These are phyloP conservation scores for Phoma herbarum DNA, from an alignment of 2,329 filamentous ascomycete species.

Conservation along the genomic window DNA sequence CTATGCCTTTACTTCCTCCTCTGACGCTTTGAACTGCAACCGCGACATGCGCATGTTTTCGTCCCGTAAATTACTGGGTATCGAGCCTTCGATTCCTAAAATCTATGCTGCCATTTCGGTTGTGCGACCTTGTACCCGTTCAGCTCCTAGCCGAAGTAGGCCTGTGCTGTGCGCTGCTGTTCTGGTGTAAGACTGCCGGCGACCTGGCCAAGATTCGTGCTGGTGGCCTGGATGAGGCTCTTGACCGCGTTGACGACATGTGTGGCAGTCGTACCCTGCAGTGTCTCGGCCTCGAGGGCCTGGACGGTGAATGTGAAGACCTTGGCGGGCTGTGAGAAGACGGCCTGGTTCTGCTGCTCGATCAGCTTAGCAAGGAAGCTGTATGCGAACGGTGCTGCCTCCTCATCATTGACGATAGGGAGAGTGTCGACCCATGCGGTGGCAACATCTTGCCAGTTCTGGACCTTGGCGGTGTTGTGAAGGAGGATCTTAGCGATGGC, in stretches of 20 bases:
- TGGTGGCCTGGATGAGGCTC: constrained; percentile 75
- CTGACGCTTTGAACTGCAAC: not conserved
- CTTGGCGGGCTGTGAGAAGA: constrained; percentile 78
- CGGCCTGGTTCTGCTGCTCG: constrained; percentile 88
- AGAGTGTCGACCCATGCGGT: constrained; percentile 90
- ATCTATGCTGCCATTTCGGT: constrained; percentile 2
- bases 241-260: constrained; percentile 82
- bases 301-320: constrained; percentile 86
- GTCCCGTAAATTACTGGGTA: not conserved
- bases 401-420: constrained; percentile 93
- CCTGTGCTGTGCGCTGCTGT: constrained; percentile 79
- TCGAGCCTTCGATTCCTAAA: not conserved
- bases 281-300: constrained; percentile 87
- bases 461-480: constrained; percentile 81
- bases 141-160: constrained; percentile 72
- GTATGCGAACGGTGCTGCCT: constrained; percentile 96
- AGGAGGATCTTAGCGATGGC: constrained; percentile 97
- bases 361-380: constrained; percentile 90
- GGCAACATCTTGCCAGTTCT: constrained; percentile 77
- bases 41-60: not conserved
- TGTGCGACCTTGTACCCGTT: constrained; percentile 14
- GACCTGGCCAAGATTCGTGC: constrained; percentile 78
- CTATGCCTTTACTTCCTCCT: constrained; percentile 15
- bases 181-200: constrained; percentile 79
- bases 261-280: constrained; percentile 82